Evolutionary conservation across 768 basidiomycete genomes (phyloP), one percentile per base, ranked within the genome.

Genomic region (Tephrocybe sp.): DNA sequence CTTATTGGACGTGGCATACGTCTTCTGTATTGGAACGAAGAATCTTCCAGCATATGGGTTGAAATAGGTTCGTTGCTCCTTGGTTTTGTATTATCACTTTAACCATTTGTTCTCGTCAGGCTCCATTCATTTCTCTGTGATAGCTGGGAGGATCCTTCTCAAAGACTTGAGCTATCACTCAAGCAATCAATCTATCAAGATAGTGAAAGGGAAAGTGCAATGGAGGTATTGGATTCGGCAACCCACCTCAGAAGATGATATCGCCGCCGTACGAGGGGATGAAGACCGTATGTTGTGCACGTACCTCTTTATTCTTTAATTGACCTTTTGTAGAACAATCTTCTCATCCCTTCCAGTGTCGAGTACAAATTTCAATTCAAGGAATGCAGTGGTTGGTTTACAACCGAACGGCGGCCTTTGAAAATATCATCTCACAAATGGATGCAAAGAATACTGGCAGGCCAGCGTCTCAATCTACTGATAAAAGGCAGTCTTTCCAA

Each of bases 191-290:
- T 91, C 88, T 16, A 75, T 94, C 37, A 83, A 83, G 53, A 77
- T 93, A 43, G 80, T 91, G 40, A 90, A 91, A 66, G 89, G 85
- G 1, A 83, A 91, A 61, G 66, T 97, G 41, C 87, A 87, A 56
- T 98, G 94, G 93, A 78, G 91, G 55, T 97, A 95, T 65, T 98
- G 95, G 95, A 76, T 91, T 41, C 83, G 92, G 49, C 71, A 77
- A 33, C 87, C 93, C 2, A 80, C 86, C 8, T 77, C 81, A n/a
- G 86, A 86, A 55, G 80, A 86, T 41, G 88, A 90, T 57, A 68
- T 89, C 21, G 71, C 72, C 50, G 68, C 58, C 60, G 67, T 52
- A 59, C 71, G 72, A 22, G 77, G 72, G 13, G 74, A 71, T 45
- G 83, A 83, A 54, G 78, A 79, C 44, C 59, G 86, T 87, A 61